Evolutionary conservation across 2,329 filamentous ascomycete genomes (phyloP).

Genomic region (Diaporthe helianthi): DNA sequence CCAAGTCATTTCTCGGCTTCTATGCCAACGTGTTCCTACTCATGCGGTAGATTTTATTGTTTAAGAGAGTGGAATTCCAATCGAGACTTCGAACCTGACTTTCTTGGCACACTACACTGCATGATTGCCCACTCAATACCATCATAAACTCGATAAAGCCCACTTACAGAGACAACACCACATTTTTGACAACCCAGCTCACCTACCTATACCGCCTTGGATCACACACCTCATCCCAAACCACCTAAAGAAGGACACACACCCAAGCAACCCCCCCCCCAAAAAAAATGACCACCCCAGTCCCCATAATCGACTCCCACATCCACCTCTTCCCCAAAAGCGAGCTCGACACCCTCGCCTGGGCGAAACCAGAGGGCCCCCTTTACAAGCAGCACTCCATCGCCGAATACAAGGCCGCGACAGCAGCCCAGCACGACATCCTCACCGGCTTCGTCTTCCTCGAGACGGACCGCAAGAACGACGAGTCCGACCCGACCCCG

Average conservation of each 20-base stretch:
- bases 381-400: slow-evolving; percentile 71
- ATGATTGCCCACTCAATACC: background rate
- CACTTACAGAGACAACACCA: background rate
- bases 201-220: background rate
- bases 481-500: slow-evolving; percentile 46
- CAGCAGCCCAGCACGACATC: slow-evolving; percentile 47
- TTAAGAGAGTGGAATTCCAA: background rate
- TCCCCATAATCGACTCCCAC: slow-evolving; percentile 84
- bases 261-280: background rate
- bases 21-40: background rate
- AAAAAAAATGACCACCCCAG: slow-evolving; percentile 36
- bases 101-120: background rate
- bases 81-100: background rate
- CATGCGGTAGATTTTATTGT: background rate
- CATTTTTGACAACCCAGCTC: background rate
- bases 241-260: background rate
- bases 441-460: slow-evolving; percentile 80
- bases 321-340: slow-evolving; percentile 83
- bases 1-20: background rate
- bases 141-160: too few relatives aligned
- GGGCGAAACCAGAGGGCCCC: slow-evolving; percentile 67
- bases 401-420: slow-evolving; percentile 64
- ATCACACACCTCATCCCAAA: background rate
- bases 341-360: slow-evolving; percentile 72
- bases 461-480: slow-evolving; percentile 78